Evolutionary conservation across 441 rosid species (phyloP), one percentile per base, ranked within the genome.

Genomic region (Adansonia madagascariensis): DNA sequence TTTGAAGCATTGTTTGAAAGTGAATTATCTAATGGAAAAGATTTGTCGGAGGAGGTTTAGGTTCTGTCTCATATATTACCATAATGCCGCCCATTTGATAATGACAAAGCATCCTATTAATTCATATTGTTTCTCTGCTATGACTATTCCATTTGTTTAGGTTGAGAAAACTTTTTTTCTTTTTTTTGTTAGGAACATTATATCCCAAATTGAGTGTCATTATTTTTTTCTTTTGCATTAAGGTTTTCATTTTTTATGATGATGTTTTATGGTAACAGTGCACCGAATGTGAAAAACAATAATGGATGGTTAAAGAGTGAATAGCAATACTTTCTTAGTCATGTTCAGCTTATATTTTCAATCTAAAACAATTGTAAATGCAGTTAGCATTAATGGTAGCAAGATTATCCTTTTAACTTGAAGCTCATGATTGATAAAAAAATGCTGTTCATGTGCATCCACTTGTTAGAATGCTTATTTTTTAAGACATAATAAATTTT

Each of bases 1-100:
- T 64, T 64, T 41, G 52, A 44, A 44, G 71, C 52, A 44, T 46
- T 67, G n/a, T 1, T 66, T 66, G 53, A 18, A 66, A 44, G 71
- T 20, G 27, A 66, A 66, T 43, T 44, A 18, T 44, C 0, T 66
- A 20, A 3, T 10, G 10, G 3, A 44, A 66, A 43, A 44, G 31
- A 44, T 43, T 18, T 66, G 52, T 17, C 17, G n/a, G 53, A 44
- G 71, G 53, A 44, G 27, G 52, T 66, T 43, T 66, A 66, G 31
- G 53, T 44, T 43, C 15, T 66, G n/a, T 44, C 1, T 18, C 15
- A 44, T 44, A 8, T 18, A 59, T 24, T 24, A 8, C n/a, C 41
- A 11, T 60, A 7, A 24, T 60, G 41, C 65, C 41, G 27, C 63
- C 63, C 61, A 6, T 60, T 24, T 60, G 41, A 60, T 60, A 14